These are phyloP conservation scores for Pholiota microspora DNA, from an alignment of 768 basidiomycete genomes.

Conservation along the genomic window DNA sequence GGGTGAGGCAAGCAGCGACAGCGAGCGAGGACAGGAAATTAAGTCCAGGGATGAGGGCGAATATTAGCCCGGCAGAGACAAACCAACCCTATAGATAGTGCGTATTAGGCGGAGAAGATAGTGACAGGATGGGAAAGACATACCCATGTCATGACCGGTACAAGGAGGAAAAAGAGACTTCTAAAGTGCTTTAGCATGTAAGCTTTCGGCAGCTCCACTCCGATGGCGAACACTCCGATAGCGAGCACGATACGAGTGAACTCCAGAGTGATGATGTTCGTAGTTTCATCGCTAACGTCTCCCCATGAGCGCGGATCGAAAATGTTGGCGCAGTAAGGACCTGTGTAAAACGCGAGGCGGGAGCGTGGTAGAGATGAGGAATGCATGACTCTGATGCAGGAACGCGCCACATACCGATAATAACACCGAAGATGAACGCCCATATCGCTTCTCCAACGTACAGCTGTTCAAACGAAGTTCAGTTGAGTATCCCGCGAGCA, in stretches of 20 bases:
- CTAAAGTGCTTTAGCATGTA: slow-evolving; percentile 95
- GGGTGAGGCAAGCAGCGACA: slow-evolving; percentile 90
- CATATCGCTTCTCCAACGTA: slow-evolving; percentile 97
- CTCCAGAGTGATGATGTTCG: slow-evolving; percentile 86
- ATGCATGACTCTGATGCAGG: neutral
- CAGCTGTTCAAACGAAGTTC: slow-evolving; percentile 38
- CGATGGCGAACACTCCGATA: slow-evolving; percentile 96
- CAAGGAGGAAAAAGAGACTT: slow-evolving; percentile 80
- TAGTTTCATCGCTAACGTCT: slow-evolving; percentile 34
- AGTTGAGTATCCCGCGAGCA: slow-evolving; percentile 4
- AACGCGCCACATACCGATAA: slow-evolving; percentile 58
- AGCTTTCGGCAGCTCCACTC: slow-evolving; percentile 94
- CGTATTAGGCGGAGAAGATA: neutral
- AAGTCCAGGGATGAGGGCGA: slow-evolving; percentile 85
- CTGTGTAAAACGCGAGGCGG: slow-evolving; percentile 30
- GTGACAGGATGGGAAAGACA: slow-evolving; percentile 25
- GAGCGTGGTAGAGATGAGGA: slow-evolving; percentile 7
- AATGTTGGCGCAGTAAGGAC: slow-evolving; percentile 79
- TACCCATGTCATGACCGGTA: slow-evolving; percentile 84
- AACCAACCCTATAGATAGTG: slow-evolving; percentile 81
- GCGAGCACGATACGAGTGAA: slow-evolving; percentile 91
- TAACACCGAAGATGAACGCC: slow-evolving; percentile 91
- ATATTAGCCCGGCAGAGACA: slow-evolving; percentile 88
- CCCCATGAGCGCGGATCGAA: slow-evolving; percentile 85
- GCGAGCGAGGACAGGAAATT: slow-evolving; percentile 88